Evolutionary conservation across 2,329 filamentous ascomycete species (phyloP), one percentile per base, ranked within the genome.

Genomic region (Cercospora sp.): DNA sequence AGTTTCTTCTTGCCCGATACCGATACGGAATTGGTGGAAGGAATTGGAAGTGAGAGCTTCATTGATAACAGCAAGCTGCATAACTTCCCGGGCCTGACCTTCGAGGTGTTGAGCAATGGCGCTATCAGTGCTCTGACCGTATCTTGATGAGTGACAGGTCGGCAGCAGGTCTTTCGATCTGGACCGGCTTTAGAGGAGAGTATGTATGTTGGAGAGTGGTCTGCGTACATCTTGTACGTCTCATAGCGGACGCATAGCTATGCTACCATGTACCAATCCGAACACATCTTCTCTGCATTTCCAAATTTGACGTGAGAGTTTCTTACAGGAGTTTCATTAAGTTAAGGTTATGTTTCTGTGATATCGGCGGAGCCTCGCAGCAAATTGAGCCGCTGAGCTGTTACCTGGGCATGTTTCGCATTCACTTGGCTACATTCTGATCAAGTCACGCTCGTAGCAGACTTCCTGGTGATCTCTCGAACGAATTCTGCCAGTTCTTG

Each of bases 61-160:
- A 79, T 90, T 69, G 88, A 88, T 21, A 91, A 90, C 66, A 97
- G 94, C 16, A 94, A 94, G 70, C 81, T 99, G 30, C 98, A 93
- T 81, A 94, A 94, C 1, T 97, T 97, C 76, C 94, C 95, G 0
- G 94, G 95, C 0, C 82, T 98, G 79, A 88, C 97, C 58, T 98
- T 99, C 82, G 95, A 99, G 81, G 94, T 99, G 30, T 81, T 98
- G 79, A 94, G 92, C 87, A 97, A 97, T 77, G 93, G 92, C 3
- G 90, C 89, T 69, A 91, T 99, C 26, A 96, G 93, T 79, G 91
- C 92, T 28, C 84, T 98, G 78, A 98, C 94, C 9, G 72, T 77
- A 10, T 71, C 70, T 51, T 77, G 65, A 74, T 55, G 49, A 9
- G 18, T 49, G n/a, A 24, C 21, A 10, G 13, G 21, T 49, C 45